phyloP scores from a whole-genome alignment of 140 eudicot species.

The Stevia rebaudiana region DNA sequence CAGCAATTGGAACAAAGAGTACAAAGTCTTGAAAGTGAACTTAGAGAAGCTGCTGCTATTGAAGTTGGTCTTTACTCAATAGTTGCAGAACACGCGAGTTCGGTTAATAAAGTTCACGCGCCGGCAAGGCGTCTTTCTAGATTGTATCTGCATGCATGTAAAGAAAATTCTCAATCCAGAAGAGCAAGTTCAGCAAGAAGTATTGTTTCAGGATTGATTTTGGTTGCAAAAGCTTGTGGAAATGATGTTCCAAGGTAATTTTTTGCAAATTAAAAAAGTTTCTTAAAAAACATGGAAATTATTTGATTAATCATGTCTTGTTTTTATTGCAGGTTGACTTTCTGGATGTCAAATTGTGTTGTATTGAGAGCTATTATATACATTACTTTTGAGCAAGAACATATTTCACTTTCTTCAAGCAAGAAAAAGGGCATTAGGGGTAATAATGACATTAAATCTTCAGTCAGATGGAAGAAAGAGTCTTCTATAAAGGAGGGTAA shows the following conservation, averaged over 20 bases:
- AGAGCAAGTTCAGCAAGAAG: conserved; percentile 67
- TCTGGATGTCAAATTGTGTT: conserved; percentile 86
- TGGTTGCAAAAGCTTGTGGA: conserved; percentile 97
- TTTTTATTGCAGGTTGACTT: conserved; percentile 57
- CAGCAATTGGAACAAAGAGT: conserved; percentile 54
- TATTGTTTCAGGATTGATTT: conserved; percentile 71
- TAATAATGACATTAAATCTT: conserved; percentile 32
- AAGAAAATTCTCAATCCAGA: conserved; percentile 44
- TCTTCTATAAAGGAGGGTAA: conserved; percentile 27
- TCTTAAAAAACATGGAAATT: neutral
- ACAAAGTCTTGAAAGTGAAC: conserved; percentile 64
- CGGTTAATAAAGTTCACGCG: conserved; percentile 80
- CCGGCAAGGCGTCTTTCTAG: conserved; percentile 97
- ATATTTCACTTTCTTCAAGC: conserved; percentile 24
- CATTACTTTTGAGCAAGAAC: conserved; percentile 42
- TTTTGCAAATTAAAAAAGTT: neutral
- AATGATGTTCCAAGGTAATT: conserved; percentile 92
- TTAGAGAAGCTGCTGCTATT: conserved; percentile 91
- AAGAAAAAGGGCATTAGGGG: conserved; percentile 30
- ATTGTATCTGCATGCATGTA: conserved; percentile 63
- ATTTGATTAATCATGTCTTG: neutral
- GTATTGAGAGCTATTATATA: conserved; percentile 62
- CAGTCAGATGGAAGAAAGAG: conserved; percentile 45
- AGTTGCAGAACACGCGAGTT: conserved; percentile 95
- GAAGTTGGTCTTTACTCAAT: conserved; percentile 81